Evolutionary conservation across 208 protist genomes (phyloP), one percentile per base, ranked within the genome.

Genomic region (Leishmania braziliensis): DNA sequence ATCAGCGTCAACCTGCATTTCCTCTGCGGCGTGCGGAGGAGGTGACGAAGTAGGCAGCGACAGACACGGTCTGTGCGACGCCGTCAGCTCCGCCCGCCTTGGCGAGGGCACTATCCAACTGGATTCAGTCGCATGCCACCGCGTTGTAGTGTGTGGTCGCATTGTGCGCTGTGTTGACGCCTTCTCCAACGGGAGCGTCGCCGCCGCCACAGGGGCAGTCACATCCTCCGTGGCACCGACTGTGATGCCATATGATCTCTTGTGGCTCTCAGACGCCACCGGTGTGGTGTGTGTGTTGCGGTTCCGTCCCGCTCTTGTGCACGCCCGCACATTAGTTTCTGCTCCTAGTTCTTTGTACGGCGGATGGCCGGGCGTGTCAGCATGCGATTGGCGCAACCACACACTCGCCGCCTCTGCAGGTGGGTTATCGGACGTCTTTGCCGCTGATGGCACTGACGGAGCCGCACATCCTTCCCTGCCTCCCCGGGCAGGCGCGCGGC

Each of bases 81-180:
- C 20, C 2, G 77, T 54, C 39, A 33, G 2, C 33, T 75, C 82
- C 4, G 29, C 77, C 8, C 88, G 90, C 10, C 36, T 92, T 1
- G 84, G 91, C 56, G 91, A 88, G 43, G 78, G 81, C 75, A 85
- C 89, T 46, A 73, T 92, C 10, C 43, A 86, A 0, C 50, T 94
- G 0, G 91, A 94, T 65, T 84, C 88, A 6, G 51, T 71, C 3
- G 62, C 84, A 50, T 92, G 91, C 79, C 84, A 84, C 56, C 56
- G 51, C 20, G 87, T 94, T 4, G 77, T 77, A 26, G 78, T 94
- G n/a, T 86, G 81, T 36, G 91, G 85, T 4, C 91, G 91, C 39
- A 86, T 94, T 12, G 75, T 94, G 68, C 81, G 85, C 23, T 82
- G 53, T n/a, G 75, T 86, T 14, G 77, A 77, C 3, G 83, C 84